Base-by-base conservation (phyloP, 2,329 filamentous ascomycete genomes). In the Byssochlamys sp. region DNA sequence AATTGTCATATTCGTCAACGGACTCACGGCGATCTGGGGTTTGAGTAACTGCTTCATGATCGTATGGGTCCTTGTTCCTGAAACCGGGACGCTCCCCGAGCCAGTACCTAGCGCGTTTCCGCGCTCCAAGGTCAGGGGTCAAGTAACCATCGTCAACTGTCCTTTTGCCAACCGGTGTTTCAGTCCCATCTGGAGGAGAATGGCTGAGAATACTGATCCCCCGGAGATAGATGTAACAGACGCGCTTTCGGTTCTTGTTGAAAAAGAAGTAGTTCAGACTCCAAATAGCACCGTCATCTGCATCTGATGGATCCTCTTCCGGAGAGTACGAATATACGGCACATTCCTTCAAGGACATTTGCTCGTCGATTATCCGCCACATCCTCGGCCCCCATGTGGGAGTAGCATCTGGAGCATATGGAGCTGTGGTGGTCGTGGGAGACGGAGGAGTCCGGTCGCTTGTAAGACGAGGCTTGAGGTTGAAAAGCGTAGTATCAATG, bases 201-300 rank as follows among this genome's bases (percentile, higher is more conserved):
- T 85, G 64, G 87, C 87, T 58, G 84, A 92, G 69, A 6, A 77
- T 76, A n/a, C 76, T 78, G 52, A 96, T 84, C n/a, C 90, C 91
- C 60, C 92, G 87, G 52, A 96, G 83, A 68, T 96, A 95, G 52
- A 99, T 78, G 71, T 99, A 99, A 60, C 90, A 91, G 19, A 99
- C 92, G 49, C 94, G 85, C 78, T 97, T 97, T 69, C 87, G 82
- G 27, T 86, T 80, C 67, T 92, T 92, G 79, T 95, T 96, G 81
- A 96, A 97, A 73, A 97, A 95, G 78, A 99, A 96, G 74, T 95
- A 96, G 72, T 97, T 91, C 61, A 91, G 81, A 54, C 89, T 91
- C 92, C 92, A 99, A 61, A 99, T 91, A 9, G 91, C 88, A 60
- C 90, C 89, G 68, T 96, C 91, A 60, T 96, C 92, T 59, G 95